phyloP scores from a whole-genome alignment of 106 monocot species.

The Phalaenopsis equestris region DNA sequence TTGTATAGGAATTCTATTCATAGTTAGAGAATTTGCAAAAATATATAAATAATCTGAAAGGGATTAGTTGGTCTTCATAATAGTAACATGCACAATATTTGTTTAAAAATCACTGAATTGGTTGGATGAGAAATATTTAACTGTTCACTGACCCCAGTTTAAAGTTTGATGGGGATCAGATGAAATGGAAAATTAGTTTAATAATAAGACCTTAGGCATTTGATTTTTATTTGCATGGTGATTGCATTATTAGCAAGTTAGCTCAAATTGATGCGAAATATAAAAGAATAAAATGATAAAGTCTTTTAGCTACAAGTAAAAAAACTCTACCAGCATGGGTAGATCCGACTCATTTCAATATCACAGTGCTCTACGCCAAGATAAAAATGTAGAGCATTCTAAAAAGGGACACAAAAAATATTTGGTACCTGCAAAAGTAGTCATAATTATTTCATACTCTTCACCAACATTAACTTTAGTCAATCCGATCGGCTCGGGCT shows the following conservation, averaged over 20 bases:
- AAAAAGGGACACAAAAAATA: constrained; percentile 11
- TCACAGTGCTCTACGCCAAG: background rate
- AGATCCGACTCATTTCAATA: background rate
- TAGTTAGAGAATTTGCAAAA: too few species aligned
- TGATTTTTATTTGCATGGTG: too few species aligned
- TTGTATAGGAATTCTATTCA: too few species aligned
- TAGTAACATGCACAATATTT: background rate
- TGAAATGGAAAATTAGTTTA: too few species aligned
- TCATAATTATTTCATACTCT: constrained; percentile 66
- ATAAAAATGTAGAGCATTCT: background rate
- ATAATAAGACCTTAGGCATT: too few species aligned
- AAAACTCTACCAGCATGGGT: too few species aligned
- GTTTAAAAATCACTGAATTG: background rate
- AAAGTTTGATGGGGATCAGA: background rate
- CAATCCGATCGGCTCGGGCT: constrained; percentile 60
- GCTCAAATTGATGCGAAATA: background rate
- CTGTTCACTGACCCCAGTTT: background rate
- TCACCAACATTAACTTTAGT: constrained; percentile 61
- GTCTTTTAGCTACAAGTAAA: background rate
- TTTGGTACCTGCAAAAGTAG: constrained; percentile 39
- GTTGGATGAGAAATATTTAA: background rate
- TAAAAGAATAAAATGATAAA: background rate
- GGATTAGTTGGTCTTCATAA: too few species aligned
- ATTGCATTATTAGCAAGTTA: too few species aligned
- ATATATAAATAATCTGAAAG: too few species aligned